These are phyloP conservation scores for Leccinum disarticulatum DNA, from an alignment of 768 basidiomycete species.

Conservation along the genomic window DNA sequence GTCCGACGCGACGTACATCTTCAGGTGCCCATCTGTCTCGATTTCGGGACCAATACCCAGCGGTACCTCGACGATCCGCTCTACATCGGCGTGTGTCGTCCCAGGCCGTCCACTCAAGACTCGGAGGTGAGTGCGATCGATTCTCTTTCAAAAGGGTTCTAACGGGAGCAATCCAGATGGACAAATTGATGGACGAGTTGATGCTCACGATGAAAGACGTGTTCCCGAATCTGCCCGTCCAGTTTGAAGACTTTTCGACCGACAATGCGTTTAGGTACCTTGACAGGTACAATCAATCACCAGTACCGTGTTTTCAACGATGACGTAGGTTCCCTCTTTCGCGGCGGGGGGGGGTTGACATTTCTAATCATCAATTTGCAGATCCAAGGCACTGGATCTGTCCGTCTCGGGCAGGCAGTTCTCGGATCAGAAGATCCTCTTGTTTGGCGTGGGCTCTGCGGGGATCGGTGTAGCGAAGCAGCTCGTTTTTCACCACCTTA, in stretches of 20 bases:
- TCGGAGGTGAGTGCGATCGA: constrained; percentile 31
- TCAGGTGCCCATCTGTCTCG: constrained; percentile 64
- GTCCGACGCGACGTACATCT: neutral
- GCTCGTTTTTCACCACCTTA: constrained; percentile 47
- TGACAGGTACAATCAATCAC: constrained; percentile 55
- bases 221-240: constrained; percentile 68
- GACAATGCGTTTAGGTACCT: constrained; percentile 78
- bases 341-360: neutral
- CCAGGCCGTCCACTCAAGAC: constrained; percentile 42
- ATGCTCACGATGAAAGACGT: constrained; percentile 64
- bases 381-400: constrained; percentile 75
- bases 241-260: constrained; percentile 77
- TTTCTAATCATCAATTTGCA: constrained; percentile 15
- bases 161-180: constrained; percentile 44
- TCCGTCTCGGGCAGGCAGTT: constrained; percentile 45
- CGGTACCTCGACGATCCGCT: constrained; percentile 67
- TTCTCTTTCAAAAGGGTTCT: neutral
- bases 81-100: constrained; percentile 68
- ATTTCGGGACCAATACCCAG: constrained; percentile 76
- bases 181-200: constrained; percentile 75
- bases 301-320: constrained; percentile 69
- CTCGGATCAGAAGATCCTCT: constrained; percentile 54
- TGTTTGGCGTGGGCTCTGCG: constrained; percentile 55
- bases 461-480: constrained; percentile 58
- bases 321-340: constrained; percentile 48